Evolutionary conservation across 805 yeast genomes (phyloP), one percentile per base, ranked within the genome.

Genomic region (Monosporozyma servazzii): DNA sequence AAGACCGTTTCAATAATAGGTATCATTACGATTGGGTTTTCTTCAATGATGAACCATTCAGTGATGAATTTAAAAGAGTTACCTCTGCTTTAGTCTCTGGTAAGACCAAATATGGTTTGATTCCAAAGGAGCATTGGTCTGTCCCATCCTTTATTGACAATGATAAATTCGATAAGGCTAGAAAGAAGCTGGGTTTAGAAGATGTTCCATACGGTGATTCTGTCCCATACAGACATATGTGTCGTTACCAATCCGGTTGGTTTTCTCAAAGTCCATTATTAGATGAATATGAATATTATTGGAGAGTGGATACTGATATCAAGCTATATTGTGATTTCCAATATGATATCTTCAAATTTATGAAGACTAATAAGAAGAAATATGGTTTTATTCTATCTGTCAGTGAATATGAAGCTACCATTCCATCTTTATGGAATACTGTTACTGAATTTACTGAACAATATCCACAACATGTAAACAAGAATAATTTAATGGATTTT

Each of bases 11-110:
- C 71, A 86, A 86, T 66, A 36, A 61, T 42, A 70, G 73, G 49
- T 82, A 66, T 62, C 76, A 80, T 57, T 86, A 86, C 61, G 93
- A 86, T 65, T 86, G 89, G 88, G 82, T 85, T 2, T 86, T 87
- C 58, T 66, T 86, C 47, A 87, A 87, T 64, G 89, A 87, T 61
- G 77, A 72, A 54, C 79, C 77, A 2, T 87, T 87, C 64, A 63
- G 75, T 43, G 75, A 72, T 3, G 78, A 77, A 55, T 87, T 86
- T 65, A 75, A 71, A 51, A 62, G 67, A 27, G 65, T 71, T 25
- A 75, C 84, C 1, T 54, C 73, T 11, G 74, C 74, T 20, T 60
- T 74, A 13, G 77, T 82, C n/a, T 74, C 85, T 2, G 89, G 91
- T 39, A 66, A 62, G 4, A 78, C 81, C 37, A 74, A 75, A 51